These are phyloP conservation scores for Ricinus communis DNA, from an alignment of 345 rosid species.

Conservation along the genomic window DNA sequence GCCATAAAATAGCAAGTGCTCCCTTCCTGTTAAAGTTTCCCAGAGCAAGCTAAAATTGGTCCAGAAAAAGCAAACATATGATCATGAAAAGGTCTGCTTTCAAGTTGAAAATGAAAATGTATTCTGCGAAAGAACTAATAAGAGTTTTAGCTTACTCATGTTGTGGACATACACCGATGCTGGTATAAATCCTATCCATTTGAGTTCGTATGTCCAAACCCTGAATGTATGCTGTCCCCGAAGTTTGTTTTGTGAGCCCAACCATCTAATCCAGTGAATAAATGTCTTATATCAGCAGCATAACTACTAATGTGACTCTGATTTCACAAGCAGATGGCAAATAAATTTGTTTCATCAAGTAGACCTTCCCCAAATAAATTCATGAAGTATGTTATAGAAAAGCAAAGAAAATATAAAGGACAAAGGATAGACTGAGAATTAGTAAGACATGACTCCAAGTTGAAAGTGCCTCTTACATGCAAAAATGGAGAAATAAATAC, in stretches of 20 bases:
- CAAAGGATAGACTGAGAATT: neutral
- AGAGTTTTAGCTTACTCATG: constrained; percentile 63
- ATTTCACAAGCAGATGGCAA: neutral
- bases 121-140: constrained; percentile 4
- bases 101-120: neutral
- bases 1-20: constrained; percentile 90
- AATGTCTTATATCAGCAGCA: constrained; percentile 7
- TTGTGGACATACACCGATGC: constrained; percentile 97
- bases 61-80: neutral
- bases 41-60: constrained; percentile 67
- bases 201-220: constrained; percentile 64
- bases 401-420: neutral
- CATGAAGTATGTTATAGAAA: neutral
- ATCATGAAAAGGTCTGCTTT: neutral
- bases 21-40: constrained; percentile 89
- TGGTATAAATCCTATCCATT: constrained; percentile 80
- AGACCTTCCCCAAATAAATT: neutral
- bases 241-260: constrained; percentile 76
- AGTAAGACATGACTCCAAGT: neutral
- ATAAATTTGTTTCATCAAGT: neutral
- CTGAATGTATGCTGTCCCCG: constrained; percentile 72
- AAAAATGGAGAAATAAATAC: no score
- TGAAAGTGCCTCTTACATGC: neutral
- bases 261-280: constrained; percentile 63
- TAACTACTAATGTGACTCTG: neutral